A percentile compares a stretch with the other conserved stretches of the same genome.
These are phyloP conservation scores for Polyrhizophydium stewartii DNA, from an alignment of 371 early-diverging fungal genomes.

Conservation along the genomic window DNA sequence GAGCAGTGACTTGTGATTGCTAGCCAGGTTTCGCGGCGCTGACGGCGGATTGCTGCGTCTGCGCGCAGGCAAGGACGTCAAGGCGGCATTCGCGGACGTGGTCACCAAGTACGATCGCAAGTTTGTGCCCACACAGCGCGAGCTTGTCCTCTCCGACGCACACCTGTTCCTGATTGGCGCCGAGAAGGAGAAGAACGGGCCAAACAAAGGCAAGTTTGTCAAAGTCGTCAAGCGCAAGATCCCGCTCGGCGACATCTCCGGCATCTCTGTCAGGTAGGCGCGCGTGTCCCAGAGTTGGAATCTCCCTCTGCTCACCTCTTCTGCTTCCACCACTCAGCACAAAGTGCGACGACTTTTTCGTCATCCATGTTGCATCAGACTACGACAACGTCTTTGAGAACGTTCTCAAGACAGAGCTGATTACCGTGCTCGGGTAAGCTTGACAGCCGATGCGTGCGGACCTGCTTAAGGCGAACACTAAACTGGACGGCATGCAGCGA, in stretches of 20 bases:
- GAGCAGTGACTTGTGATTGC: constrained; percentile 23
- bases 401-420: constrained; percentile 82
- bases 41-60: not conserved
- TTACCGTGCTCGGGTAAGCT: constrained; percentile 48
- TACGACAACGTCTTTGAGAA: constrained; percentile 63
- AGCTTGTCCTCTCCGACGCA: constrained; percentile 42
- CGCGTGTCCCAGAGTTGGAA: constrained; percentile 46
- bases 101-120: constrained; percentile 49
- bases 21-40: not conserved
- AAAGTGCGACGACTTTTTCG: constrained; percentile 75
- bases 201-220: constrained; percentile 48
- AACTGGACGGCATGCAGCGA: constrained; percentile 18
- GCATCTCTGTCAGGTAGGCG: constrained; percentile 33
- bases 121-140: constrained; percentile 38
- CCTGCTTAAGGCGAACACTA: too few species aligned
- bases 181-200: constrained; percentile 45
- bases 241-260: constrained; percentile 29
- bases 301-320: constrained; percentile 51
- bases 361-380: constrained; percentile 59
- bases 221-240: constrained; percentile 49
- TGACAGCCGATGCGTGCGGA: not conserved
- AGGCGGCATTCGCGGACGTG: constrained; percentile 37
- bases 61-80: constrained; percentile 38
- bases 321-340: constrained; percentile 53
- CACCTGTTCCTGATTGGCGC: constrained; percentile 38